phyloP scores from a whole-genome alignment of 2,329 filamentous ascomycete genomes.

The Chaetomium sp. region DNA sequence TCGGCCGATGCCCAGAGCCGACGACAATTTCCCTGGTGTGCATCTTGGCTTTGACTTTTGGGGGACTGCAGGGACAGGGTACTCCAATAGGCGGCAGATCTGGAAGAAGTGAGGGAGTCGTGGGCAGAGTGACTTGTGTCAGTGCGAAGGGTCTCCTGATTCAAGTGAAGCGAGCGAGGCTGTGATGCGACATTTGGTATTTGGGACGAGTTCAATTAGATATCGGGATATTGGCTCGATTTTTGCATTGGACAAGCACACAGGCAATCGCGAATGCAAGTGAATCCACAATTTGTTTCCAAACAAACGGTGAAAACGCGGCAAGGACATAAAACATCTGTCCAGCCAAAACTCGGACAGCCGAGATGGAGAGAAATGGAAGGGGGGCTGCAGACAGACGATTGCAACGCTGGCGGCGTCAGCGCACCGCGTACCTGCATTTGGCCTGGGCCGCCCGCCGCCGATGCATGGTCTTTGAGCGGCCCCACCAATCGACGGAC shows the following conservation, averaged over 20 bases:
- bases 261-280: too few species aligned
- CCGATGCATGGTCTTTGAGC: neutral
- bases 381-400: too few species aligned
- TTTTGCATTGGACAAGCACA: too few species aligned
- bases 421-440: constrained; percentile 1
- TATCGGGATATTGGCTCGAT: too few species aligned
- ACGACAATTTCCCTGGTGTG: constrained; percentile 13
- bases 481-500: too few species aligned
- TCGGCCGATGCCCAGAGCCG: constrained; percentile 8
- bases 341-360: too few species aligned
- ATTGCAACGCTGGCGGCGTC: neutral
- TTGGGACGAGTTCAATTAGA: too few species aligned
- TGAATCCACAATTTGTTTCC: too few species aligned
- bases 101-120: neutral
- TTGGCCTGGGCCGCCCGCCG: neutral
- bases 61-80: constrained; percentile 10
- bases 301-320: too few species aligned
- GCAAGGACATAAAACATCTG: too few species aligned
- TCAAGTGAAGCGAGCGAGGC: neutral
- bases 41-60: neutral
- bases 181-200: too few species aligned
- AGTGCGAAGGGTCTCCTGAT: neutral
- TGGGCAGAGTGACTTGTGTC: neutral
- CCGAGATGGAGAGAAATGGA: too few species aligned
- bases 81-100: constrained; percentile 2